Percentiles rank a stretch among this genome's conserved stretches.
phyloP scores from a whole-genome alignment of 441 rosid genomes.

The Sinapis alba region DNA sequence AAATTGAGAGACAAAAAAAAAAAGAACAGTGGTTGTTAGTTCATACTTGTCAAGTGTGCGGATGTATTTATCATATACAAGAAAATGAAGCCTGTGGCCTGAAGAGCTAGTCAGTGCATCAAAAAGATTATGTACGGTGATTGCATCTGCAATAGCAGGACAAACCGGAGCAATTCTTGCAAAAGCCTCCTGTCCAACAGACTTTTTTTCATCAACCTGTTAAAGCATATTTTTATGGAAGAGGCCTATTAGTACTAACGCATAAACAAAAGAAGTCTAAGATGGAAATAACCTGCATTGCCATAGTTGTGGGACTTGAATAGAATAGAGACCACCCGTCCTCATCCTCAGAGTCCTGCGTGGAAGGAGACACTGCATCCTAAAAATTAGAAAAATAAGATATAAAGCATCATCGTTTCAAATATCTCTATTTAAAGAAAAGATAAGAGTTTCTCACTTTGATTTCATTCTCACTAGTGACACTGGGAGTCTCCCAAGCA shows the following conservation, averaged over 20 bases:
- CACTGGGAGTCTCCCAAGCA: constrained; percentile 87
- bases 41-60: constrained; percentile 86
- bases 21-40: constrained; percentile 32
- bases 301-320: constrained; percentile 75
- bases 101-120: constrained; percentile 78
- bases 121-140: constrained; percentile 85
- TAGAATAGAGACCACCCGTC: constrained; percentile 78
- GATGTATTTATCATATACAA: constrained; percentile 86
- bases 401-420: constrained; percentile 12
- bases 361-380: constrained; percentile 53
- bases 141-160: constrained; percentile 76
- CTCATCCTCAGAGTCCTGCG: constrained; percentile 63
- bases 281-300: constrained; percentile 65
- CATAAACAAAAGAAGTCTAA: constrained; percentile 1
- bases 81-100: constrained; percentile 72
- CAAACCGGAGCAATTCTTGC: constrained; percentile 87
- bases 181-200: constrained; percentile 85
- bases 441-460: constrained; percentile 33
- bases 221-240: neutral
- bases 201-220: constrained; percentile 80
- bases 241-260: neutral
- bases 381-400: constrained; percentile 36
- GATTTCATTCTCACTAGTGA: constrained; percentile 45
- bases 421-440: neutral
- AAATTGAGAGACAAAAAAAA: constrained; percentile 20